A percentile compares a stretch with the other conserved stretches of the same genome.
These are phyloP conservation scores for Diaporthe amygdali DNA, from an alignment of 2,329 filamentous ascomycete species.

Conservation along the genomic window DNA sequence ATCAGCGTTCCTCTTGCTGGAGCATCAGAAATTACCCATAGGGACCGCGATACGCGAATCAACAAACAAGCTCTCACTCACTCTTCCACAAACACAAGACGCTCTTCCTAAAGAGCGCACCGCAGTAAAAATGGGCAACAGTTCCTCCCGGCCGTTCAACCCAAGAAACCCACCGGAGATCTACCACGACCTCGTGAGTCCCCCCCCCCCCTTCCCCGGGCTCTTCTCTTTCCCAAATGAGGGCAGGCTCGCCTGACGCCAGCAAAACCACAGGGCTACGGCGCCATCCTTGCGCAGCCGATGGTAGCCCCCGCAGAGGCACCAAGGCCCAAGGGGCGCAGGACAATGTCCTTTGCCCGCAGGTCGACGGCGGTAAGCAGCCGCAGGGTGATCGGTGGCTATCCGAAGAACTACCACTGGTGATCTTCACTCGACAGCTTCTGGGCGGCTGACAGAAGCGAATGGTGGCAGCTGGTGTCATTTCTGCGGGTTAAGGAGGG, in stretches of 20 bases:
- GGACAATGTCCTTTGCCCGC: neutral
- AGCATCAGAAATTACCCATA: neutral
- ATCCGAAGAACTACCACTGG: conserved; percentile 1
- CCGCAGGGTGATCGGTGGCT: neutral
- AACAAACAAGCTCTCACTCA: neutral
- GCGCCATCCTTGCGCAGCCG: neutral
- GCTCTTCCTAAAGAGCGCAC: neutral
- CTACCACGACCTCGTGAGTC: conserved; percentile 3
- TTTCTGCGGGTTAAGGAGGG: neutral
- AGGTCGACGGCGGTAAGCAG: neutral
- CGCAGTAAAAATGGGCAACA: neutral
- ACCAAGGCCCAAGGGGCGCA: neutral
- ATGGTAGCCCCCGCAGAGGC: neutral
- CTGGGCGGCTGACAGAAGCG: neutral
- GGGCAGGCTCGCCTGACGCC: too few relatives aligned
- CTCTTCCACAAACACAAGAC: neutral
- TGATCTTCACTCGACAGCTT: neutral
- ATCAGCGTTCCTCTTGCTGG: neutral
- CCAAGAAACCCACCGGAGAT: neutral
- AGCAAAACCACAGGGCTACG: neutral
- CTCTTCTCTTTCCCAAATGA: neutral
- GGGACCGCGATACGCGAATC: neutral
- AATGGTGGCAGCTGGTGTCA: neutral
- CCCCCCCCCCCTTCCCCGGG: rapidly evolving
- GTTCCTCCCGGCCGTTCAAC: neutral